Evolutionary conservation across 371 early-diverging fungal species (phyloP).

Genomic region (Dentiscutata heterogama): DNA sequence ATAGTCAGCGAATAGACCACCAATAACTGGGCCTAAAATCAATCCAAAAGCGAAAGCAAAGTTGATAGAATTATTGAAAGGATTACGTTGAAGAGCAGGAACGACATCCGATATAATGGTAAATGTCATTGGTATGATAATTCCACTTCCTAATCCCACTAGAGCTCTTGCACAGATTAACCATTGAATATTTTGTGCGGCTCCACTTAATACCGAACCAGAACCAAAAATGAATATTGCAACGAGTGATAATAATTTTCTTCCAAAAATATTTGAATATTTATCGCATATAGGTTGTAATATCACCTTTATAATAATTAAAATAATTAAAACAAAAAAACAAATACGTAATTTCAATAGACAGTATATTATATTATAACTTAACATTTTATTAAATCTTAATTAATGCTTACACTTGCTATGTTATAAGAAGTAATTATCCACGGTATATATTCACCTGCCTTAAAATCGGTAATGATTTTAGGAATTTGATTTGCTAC

Average conservation of each 20-base stretch:
- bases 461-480: constrained; percentile 82
- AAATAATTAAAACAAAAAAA: background rate
- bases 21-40: constrained; percentile 81
- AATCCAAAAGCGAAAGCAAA: constrained; percentile 67
- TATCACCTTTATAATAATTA: constrained; percentile 60
- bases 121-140: constrained; percentile 73
- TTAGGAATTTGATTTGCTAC: constrained; percentile 83
- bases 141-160: constrained; percentile 86
- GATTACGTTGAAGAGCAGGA: constrained; percentile 50
- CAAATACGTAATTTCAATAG: background rate
- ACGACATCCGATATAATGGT: constrained; percentile 71
- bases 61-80: constrained; percentile 64
- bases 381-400: background rate
- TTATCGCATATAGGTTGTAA: constrained; percentile 78
- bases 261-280: constrained; percentile 73
- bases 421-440: constrained; percentile 80
- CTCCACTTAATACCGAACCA: constrained; percentile 69
- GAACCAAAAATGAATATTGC: constrained; percentile 66
- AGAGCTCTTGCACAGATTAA: constrained; percentile 81
- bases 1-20: constrained; percentile 76
- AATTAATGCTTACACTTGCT: constrained; percentile 52
- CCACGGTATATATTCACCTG: constrained; percentile 74
- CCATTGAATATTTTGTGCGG: constrained; percentile 60
- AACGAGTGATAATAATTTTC: constrained; percentile 64
- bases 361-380: background rate